These are phyloP conservation scores for Carex scoparia DNA, from an alignment of 176 grass and related monocot species.

Conservation along the genomic window DNA sequence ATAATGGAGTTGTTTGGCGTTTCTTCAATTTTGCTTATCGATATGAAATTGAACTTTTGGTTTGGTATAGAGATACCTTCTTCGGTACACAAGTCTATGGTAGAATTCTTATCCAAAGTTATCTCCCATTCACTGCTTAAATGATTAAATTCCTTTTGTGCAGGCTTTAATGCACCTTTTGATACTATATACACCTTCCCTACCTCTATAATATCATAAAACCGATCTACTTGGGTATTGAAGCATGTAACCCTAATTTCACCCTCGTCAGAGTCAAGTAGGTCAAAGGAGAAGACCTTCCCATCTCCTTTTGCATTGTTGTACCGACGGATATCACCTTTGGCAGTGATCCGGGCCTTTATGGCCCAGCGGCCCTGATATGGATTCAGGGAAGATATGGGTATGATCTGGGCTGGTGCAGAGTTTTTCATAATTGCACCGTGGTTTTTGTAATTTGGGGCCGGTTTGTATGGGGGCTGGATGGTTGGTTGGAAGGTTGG, in stretches of 20 bases:
- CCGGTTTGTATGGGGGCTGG: slow-evolving; percentile 64
- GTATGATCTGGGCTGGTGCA: slow-evolving; percentile 81
- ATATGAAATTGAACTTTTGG: slow-evolving; percentile 71
- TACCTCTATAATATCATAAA: slow-evolving; percentile 78
- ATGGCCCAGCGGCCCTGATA: slow-evolving; percentile 91
- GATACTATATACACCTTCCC: slow-evolving; percentile 92
- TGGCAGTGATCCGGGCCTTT: slow-evolving; percentile 89
- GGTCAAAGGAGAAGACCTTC: slow-evolving; percentile 92
- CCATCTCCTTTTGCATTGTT: slow-evolving; percentile 94
- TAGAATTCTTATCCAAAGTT: slow-evolving; percentile 65
- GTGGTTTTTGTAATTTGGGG: slow-evolving; percentile 67
- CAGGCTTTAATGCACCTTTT: slow-evolving; percentile 78
- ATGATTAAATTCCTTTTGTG: slow-evolving; percentile 84
- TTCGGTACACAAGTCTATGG: slow-evolving; percentile 66
- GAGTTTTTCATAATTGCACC: slow-evolving; percentile 89
- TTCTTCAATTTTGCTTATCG: slow-evolving; percentile 79
- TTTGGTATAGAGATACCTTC: slow-evolving; percentile 74
- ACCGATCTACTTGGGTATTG: slow-evolving; percentile 64
- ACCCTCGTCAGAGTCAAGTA: slow-evolving; percentile 87
- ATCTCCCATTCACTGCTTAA: slow-evolving; percentile 95
- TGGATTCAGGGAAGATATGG: slow-evolving; percentile 76
- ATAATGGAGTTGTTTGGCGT: slow-evolving; percentile 55
- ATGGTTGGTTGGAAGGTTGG: slow-evolving; percentile 45
- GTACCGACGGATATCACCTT: slow-evolving; percentile 78
- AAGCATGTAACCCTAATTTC: slow-evolving; percentile 92